Evolutionary conservation across 2,329 filamentous ascomycete genomes (phyloP).

Genomic region (Penicillium freii): DNA sequence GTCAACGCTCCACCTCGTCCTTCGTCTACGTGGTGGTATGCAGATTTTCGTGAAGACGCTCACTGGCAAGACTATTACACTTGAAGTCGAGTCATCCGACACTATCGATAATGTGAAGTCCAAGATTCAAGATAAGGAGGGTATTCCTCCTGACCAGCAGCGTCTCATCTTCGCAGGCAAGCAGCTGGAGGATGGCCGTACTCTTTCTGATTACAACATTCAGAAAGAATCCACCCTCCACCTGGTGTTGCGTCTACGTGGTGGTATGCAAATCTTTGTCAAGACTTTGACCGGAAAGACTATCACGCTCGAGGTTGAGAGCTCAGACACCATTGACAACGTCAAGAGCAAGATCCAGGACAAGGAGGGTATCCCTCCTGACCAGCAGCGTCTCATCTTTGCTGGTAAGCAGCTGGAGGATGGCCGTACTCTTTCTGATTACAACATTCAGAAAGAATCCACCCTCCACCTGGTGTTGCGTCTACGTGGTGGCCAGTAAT

Average conservation of each 20-base stretch:
- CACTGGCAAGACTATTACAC: constrained; percentile 86
- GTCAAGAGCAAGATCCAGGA: constrained; percentile 74
- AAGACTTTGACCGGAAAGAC: constrained; percentile 77
- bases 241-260: constrained; percentile 75
- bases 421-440: constrained; percentile 53
- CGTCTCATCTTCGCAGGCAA: constrained; percentile 92
- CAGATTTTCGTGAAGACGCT: constrained; percentile 59
- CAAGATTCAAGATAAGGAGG: constrained; percentile 80
- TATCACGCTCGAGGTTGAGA: constrained; percentile 67
- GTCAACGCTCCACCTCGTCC: too few relatives aligned
- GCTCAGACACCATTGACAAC: constrained; percentile 68
- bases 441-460: constrained; percentile 60
- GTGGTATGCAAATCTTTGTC: constrained; percentile 83
- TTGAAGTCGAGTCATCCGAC: constrained; percentile 84
- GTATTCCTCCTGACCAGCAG: constrained; percentile 92
- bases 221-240: constrained; percentile 87
- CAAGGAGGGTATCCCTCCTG: constrained; percentile 73
- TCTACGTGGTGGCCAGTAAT: constrained; percentile 45
- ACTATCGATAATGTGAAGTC: constrained; percentile 93
- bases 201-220: constrained; percentile 92
- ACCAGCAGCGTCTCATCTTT: constrained; percentile 69
- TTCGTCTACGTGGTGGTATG: constrained; percentile 65
- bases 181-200: constrained; percentile 89
- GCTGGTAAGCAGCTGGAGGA: constrained; percentile 64
- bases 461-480: constrained; percentile 61